Evolutionary conservation across 305 asterid genomes (phyloP).

Genomic region (Caryopteris hybrid): DNA sequence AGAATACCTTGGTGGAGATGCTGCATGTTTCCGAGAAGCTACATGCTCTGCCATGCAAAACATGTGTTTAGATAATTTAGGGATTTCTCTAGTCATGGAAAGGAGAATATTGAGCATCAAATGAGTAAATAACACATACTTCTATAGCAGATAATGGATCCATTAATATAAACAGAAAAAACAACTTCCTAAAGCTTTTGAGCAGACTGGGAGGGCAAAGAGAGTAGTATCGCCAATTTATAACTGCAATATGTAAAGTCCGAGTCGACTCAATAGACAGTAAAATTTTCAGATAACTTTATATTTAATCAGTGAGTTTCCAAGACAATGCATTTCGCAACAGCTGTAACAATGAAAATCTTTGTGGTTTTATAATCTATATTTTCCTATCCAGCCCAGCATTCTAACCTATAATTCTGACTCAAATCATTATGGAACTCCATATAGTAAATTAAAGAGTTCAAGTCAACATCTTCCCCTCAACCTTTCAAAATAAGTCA

Average conservation of each 20-base stretch:
- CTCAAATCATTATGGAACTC: neutral
- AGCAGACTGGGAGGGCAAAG: neutral
- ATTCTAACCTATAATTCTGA: neutral
- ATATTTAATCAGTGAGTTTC: too few species aligned
- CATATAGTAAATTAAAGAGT: neutral
- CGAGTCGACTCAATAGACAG: neutral
- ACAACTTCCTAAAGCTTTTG: neutral
- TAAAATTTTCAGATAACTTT: neutral
- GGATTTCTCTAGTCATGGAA: neutral
- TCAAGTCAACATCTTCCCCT: neutral
- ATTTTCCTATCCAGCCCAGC: neutral
- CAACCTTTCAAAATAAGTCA: neutral
- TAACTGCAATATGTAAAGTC: neutral
- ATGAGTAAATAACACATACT: conserved; percentile 3
- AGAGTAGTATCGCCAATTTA: neutral
- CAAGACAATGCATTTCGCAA: neutral
- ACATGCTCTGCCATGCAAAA: conserved; percentile 40
- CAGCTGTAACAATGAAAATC: neutral
- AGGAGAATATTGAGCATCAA: neutral
- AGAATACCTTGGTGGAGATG: conserved; percentile 67
- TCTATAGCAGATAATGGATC: neutral
- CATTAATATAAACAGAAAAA: neutral
- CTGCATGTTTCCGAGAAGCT: conserved; percentile 35
- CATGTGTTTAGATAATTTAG: conserved; percentile 17
- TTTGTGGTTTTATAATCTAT: neutral